These are phyloP conservation scores for Fusarium aywerte DNA, from an alignment of 2,329 filamentous ascomycete genomes.

Conservation along the genomic window DNA sequence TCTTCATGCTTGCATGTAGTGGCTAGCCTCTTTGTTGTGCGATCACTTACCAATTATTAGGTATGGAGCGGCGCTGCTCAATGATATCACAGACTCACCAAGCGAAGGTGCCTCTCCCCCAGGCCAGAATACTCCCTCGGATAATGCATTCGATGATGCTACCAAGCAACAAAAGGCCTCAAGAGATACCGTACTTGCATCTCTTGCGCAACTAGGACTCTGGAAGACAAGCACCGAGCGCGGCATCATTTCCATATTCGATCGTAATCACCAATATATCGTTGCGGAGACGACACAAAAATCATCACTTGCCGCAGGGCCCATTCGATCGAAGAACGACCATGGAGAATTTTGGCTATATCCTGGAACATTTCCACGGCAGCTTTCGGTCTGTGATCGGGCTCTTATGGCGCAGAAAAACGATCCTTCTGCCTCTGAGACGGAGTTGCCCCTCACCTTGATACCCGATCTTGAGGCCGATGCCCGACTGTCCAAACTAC, in stretches of 20 bases:
- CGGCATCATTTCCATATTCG: conserved; percentile 63
- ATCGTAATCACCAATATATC: conserved; percentile 59
- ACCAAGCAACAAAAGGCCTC: not conserved
- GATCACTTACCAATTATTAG: conserved; percentile 4
- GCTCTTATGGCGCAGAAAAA: conserved; percentile 32
- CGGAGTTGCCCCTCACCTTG: conserved; percentile 48
- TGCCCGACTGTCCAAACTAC: conserved; percentile 43
- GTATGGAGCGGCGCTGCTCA: conserved; percentile 29
- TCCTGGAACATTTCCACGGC: conserved; percentile 45
- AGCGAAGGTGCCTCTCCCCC: conserved; percentile 17
- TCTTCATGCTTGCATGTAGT: not conserved
- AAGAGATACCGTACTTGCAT: conserved; percentile 55
- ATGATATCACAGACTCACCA: conserved; percentile 12
- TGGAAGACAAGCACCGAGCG: conserved; percentile 56
- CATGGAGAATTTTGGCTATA: conserved; percentile 41
- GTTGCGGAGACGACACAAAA: conserved; percentile 60
- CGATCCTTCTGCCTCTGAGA: not conserved
- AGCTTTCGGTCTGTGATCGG: conserved; percentile 45
- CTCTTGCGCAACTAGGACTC: conserved; percentile 61
- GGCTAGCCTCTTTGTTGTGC: not conserved
- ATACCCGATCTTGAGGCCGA: conserved; percentile 51
- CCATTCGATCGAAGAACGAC: conserved; percentile 15
- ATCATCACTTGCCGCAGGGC: conserved; percentile 51
- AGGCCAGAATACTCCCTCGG: not conserved
- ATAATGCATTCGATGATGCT: not conserved